Conservation (phyloP, 23 red algal genomes). For the Gracilariopsis chorda region DNA sequence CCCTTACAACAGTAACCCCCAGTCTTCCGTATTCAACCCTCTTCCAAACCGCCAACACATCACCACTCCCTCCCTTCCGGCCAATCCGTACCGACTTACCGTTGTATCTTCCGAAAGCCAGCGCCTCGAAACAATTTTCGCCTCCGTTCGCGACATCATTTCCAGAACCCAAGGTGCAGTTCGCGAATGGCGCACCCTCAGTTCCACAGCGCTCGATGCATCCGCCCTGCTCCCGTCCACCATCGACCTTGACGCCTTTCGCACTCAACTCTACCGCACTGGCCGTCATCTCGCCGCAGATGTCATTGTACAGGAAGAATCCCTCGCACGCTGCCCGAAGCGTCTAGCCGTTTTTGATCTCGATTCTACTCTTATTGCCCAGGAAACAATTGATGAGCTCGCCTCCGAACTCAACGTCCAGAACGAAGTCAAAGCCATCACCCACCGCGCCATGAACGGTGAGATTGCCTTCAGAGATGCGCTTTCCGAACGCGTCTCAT, state of each 20-base stretch:
- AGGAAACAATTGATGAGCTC: constrained; percentile 82
- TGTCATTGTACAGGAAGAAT: constrained; percentile 46
- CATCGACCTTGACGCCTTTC: constrained; percentile 13
- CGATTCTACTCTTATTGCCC: constrained; percentile 77
- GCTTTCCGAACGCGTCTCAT: constrained; percentile 53
- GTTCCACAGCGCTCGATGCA: background rate
- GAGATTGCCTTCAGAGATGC: constrained; percentile 68
- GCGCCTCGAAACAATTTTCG: too few relatives aligned
- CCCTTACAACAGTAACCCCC: too few relatives aligned
- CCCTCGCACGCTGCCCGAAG: constrained; percentile 10
- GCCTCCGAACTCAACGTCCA: constrained; percentile 25
- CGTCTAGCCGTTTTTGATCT: constrained; percentile 88
- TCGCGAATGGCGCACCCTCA: background rate
- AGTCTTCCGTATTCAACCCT: too few relatives aligned
- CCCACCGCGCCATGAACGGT: constrained; percentile 79
- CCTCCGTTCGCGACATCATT: too few relatives aligned
- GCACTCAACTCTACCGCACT: background rate
- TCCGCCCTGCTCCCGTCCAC: background rate
- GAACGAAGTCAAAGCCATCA: constrained; percentile 36
- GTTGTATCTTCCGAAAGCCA: background rate
- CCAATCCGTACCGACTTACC: background rate
- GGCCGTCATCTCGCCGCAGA: constrained; percentile 1
- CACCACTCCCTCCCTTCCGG: too few relatives aligned
- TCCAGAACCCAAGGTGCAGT: too few relatives aligned
- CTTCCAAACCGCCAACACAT: too few relatives aligned